Percentiles rank a stretch among this genome's conserved stretches.
Evolutionary conservation across 2,329 filamentous ascomycete genomes (phyloP).

Genomic region (Kalmusia sp.): DNA sequence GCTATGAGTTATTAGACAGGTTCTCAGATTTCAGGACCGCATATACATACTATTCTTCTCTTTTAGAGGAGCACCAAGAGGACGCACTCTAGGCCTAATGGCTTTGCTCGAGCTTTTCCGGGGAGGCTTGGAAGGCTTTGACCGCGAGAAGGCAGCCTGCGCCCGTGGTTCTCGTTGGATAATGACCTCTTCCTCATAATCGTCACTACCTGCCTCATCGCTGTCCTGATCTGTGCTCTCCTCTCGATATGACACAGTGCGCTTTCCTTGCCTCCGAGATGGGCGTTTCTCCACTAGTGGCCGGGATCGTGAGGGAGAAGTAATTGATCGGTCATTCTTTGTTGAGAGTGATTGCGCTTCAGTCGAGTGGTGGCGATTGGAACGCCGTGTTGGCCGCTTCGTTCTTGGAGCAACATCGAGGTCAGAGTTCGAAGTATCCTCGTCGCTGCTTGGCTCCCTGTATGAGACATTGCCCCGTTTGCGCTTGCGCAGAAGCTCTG

Average conservation of each 20-base stretch:
- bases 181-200: constrained; percentile 32
- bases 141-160: constrained; percentile 13
- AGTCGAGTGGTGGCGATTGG: constrained; percentile 26
- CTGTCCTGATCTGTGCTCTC: constrained; percentile 37
- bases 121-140: constrained; percentile 14
- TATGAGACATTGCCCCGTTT: constrained; percentile 46
- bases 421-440: constrained; percentile 33
- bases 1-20: not conserved
- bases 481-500: constrained; percentile 36
- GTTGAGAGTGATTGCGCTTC: constrained; percentile 22
- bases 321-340: constrained; percentile 11
- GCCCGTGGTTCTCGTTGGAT: constrained; percentile 16
- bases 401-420: constrained; percentile 12
- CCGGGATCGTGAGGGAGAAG: constrained; percentile 8
- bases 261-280: constrained; percentile 20
- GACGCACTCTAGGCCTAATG: not conserved
- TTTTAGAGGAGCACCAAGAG: constrained; percentile 36
- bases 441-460: constrained; percentile 44
- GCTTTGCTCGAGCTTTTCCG: not conserved
- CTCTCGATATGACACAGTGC: constrained; percentile 41
- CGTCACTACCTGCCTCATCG: constrained; percentile 31
- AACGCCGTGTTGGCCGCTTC: constrained; percentile 35
- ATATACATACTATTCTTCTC: constrained; percentile 22
- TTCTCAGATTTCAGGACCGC: not conserved
- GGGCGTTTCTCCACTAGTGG: constrained; percentile 7